Evolutionary conservation across 768 basidiomycete species (phyloP).

Genomic region (Leucosporidium creatinivorum): DNA sequence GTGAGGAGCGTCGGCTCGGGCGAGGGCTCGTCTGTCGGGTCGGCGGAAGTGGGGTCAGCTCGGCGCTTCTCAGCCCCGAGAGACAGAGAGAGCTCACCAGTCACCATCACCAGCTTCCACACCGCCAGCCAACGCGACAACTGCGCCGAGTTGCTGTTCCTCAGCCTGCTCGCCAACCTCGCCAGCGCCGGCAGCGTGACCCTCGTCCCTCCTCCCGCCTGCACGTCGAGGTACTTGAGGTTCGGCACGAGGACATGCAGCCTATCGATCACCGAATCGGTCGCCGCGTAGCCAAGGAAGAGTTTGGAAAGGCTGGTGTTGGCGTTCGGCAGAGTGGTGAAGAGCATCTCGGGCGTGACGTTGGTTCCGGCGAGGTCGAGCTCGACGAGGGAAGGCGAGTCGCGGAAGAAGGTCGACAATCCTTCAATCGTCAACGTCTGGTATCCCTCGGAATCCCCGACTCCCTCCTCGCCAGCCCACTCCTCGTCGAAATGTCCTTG

Average conservation of each 20-base stretch:
- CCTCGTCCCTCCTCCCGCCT: background rate
- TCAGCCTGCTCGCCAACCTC: slow-evolving; percentile 1
- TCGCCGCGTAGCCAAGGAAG: slow-evolving; percentile 8
- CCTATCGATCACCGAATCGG: slow-evolving; percentile 5
- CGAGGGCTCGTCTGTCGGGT: no score
- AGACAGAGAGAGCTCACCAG: background rate
- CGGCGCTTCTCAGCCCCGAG: no score
- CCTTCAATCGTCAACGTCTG: background rate
- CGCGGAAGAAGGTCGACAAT: slow-evolving; percentile 17
- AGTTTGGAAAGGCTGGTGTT: background rate
- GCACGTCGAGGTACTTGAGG: slow-evolving; percentile 16
- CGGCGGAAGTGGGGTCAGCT: background rate
- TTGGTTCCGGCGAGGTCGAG: slow-evolving; percentile 6
- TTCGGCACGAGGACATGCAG: slow-evolving; percentile 4
- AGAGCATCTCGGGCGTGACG: background rate
- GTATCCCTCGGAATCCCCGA: background rate
- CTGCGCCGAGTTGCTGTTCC: no score
- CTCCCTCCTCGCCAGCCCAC: background rate
- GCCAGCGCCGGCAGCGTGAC: slow-evolving; percentile 9
- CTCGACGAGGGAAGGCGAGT: background rate
- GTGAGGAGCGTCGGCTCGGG: background rate
- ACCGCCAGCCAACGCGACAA: background rate
- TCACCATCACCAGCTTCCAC: background rate
- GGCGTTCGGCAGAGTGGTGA: background rate
- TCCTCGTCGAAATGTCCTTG: background rate